Conservation (phyloP, 495 filamentous ascomycete genomes). For the Sordaria brevicollis region DNA sequence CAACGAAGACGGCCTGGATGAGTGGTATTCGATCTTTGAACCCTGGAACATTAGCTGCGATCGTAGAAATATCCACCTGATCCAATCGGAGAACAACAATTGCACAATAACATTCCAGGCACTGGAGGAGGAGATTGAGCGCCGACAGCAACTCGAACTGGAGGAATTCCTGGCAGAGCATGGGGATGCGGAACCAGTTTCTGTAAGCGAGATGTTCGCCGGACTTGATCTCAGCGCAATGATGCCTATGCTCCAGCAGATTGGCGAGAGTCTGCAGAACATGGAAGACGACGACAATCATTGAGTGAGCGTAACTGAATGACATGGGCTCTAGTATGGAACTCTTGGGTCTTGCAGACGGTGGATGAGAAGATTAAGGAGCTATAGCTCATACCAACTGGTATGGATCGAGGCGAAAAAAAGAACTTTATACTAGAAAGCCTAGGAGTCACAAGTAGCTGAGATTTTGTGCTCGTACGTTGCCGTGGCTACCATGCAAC, state of each 20-base stretch:
- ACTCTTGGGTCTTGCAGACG: not conserved
- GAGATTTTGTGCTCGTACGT: too few relatives aligned
- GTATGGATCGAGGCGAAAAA: too few relatives aligned
- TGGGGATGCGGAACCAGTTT: not conserved
- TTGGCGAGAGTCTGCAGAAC: not conserved
- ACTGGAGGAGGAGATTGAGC: not conserved
- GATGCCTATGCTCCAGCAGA: not conserved
- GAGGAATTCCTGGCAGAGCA: not conserved
- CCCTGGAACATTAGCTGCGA: not conserved
- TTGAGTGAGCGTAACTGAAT: not conserved
- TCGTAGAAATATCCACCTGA: not conserved
- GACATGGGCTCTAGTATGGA: not conserved
- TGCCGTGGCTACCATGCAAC: too few relatives aligned
- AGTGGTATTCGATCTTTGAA: not conserved
- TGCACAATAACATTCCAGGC: not conserved
- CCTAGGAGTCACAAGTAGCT: too few relatives aligned
- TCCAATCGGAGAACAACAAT: not conserved
- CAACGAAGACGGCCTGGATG: not conserved
- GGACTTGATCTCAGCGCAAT: not conserved
- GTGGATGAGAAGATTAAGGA: not conserved
- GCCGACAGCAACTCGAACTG: not conserved
- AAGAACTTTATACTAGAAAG: too few relatives aligned
- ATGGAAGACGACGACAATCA: not conserved
- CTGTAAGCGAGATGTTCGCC: not conserved
- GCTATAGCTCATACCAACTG: too few relatives aligned